Evolutionary conservation across 768 basidiomycete genomes (phyloP).

Genomic region (Coprinopsis sp.): DNA sequence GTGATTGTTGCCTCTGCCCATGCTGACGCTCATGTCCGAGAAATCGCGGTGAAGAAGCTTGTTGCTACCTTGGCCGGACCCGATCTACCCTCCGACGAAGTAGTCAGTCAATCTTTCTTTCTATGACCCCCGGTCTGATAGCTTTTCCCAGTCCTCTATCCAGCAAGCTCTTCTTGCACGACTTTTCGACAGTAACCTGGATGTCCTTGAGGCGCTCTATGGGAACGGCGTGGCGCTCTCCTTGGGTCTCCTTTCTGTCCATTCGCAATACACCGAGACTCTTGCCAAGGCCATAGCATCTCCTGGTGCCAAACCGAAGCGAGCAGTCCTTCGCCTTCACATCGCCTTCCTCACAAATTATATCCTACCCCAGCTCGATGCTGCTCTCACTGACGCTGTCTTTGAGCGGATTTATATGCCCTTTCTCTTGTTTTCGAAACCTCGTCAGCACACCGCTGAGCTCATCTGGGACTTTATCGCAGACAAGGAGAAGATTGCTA

Average conservation of each 20-base stretch:
- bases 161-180: conserved; percentile 64
- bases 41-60: conserved; percentile 54
- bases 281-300: conserved; percentile 34
- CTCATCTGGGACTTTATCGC: conserved; percentile 69
- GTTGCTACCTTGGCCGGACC: conserved; percentile 31
- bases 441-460: conserved; percentile 59
- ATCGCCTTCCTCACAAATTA: conserved; percentile 49
- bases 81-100: conserved; percentile 31
- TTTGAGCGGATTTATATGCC: conserved; percentile 64
- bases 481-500: conserved; percentile 17
- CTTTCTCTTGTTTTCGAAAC: conserved; percentile 67
- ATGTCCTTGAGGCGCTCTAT: conserved; percentile 70
- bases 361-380: conserved; percentile 31
- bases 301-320: conserved; percentile 41
- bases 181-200: conserved; percentile 55
- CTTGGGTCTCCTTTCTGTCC: conserved; percentile 38
- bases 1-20: conserved; percentile 54
- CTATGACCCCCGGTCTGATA: background rate
- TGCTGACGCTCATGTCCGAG: conserved; percentile 57
- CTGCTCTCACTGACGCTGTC: conserved; percentile 25
- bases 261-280: conserved; percentile 41
- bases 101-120: conserved; percentile 29
- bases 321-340: conserved; percentile 51
- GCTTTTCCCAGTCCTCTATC: conserved; percentile 43
- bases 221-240: conserved; percentile 41